Conservation (phyloP, 805 yeast genomes). For the Priceomyces carsonii region DNA sequence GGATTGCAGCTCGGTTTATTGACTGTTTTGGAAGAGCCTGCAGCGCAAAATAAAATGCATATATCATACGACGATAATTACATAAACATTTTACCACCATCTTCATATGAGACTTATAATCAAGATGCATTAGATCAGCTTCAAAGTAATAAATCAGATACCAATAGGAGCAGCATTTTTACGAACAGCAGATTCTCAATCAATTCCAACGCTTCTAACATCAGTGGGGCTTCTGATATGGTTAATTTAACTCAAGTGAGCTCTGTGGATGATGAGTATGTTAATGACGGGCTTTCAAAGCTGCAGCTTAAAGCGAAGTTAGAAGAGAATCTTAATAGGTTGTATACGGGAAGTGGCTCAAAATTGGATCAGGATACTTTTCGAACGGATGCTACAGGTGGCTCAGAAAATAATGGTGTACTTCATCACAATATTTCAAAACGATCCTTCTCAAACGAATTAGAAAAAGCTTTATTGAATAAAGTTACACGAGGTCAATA, state of each 20-base stretch:
- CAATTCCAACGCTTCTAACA: conserved; percentile 51
- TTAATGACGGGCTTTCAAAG: conserved; percentile 21
- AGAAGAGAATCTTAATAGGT: conserved; percentile 40
- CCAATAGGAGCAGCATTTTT: conserved; percentile 24
- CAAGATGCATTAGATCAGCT: conserved; percentile 32
- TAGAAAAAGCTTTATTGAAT: conserved; percentile 16
- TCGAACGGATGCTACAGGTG: no score
- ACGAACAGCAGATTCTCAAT: conserved; percentile 57
- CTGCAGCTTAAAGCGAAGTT: conserved; percentile 33
- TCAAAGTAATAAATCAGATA: conserved; percentile 13
- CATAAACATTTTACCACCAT: conserved; percentile 22
- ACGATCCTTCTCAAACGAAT: conserved; percentile 15
- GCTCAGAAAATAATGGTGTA: no score
- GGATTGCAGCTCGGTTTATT: conserved; percentile 40
- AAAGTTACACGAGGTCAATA: conserved; percentile 1
- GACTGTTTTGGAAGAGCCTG: conserved; percentile 39
- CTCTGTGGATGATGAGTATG: conserved; percentile 27
- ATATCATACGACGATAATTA: conserved; percentile 27
- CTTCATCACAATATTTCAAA: no score
- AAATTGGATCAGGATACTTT: no score
- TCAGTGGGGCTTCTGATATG: conserved; percentile 47
- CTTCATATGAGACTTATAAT: conserved; percentile 31
- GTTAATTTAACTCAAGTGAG: conserved; percentile 49
- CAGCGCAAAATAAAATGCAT: not conserved
- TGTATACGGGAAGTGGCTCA: conserved; percentile 30